Percentiles rank a stretch among this genome's conserved stretches.
Conservation (phyloP, 495 filamentous ascomycete species). For the Aspergillus conjunctus region DNA sequence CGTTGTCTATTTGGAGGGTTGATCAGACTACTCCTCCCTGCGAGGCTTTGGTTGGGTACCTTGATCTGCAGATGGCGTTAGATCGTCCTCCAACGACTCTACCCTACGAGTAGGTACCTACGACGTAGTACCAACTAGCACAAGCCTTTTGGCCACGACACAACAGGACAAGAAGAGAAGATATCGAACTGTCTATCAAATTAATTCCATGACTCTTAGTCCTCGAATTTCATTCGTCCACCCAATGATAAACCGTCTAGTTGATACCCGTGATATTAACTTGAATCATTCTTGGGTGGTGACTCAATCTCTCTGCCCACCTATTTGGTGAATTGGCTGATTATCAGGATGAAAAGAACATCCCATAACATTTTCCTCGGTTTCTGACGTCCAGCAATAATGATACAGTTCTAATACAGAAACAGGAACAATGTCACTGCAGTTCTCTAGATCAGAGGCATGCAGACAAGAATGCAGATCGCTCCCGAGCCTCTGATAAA, state of each 20-base stretch:
- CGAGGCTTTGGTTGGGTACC: constrained; percentile 27
- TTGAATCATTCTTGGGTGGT: not conserved
- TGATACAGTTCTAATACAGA: constrained; percentile 9
- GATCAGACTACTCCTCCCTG: not conserved
- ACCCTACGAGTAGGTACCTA: not conserved
- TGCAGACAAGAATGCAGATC: constrained; percentile 28
- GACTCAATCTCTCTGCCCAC: constrained; percentile 13
- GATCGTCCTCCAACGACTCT: constrained; percentile 4
- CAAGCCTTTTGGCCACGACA: not conserved
- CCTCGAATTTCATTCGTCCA: not conserved
- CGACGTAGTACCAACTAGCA: not conserved
- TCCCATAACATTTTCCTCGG: not conserved
- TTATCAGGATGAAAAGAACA: constrained; percentile 8
- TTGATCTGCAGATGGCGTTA: constrained; percentile 27
- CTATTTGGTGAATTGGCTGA: not conserved
- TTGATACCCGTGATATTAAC: constrained; percentile 7
- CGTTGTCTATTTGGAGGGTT: constrained; percentile 1
- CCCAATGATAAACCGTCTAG: not conserved
- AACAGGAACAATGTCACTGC: constrained; percentile 9
- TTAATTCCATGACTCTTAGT: not conserved
- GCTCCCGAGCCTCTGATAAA: constrained; percentile 17
- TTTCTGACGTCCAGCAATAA: constrained; percentile 8
- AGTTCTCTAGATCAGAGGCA: constrained; percentile 18
- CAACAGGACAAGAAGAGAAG: not conserved
- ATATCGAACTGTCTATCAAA: not conserved